Evolutionary conservation across 495 filamentous ascomycete genomes (phyloP), one percentile per base, ranked within the genome.

Genomic region (Cetradonia linearis): DNA sequence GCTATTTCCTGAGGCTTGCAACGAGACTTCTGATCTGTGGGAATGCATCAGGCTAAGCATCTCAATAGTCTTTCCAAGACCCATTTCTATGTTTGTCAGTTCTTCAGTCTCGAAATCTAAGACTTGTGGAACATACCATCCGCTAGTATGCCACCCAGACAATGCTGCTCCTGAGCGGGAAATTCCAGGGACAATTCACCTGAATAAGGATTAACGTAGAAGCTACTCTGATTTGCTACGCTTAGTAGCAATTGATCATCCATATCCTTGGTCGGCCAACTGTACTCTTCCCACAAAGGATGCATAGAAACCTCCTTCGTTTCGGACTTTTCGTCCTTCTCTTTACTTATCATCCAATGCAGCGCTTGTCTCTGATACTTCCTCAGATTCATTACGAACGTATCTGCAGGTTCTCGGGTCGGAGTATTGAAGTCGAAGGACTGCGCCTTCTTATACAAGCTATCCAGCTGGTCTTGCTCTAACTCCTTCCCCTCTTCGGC

Each of bases 161-260:
- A 98, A 70, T 92, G 88, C 63, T 97, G 93, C 62, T 97, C 88
- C 69, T 98, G 93, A 2, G 81, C 80, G 14, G 93, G 93, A 68
- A 97, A 98, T 4, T 91, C 81, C 1, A 97, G 73, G n/a, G 89
- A 94, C 44, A 98, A 73, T 64, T 97, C 93, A 18, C 94, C 93
- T 6, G 89, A 95, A 66, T 98, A 98, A 1, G 91, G 91, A 67
- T 97, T 97, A 64, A 96, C 85, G 67, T 96, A 98, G 69, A 98
- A 97, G 36, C 76, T 77, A 20, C 83, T 73, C 61, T 89, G 83
- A 18, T 77, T 79, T 10, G 77, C 72, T 20, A 91, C 77, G 23
- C 61, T 63, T 3, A 86, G 84, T 13, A 96, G 57, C 9, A 85
- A 80, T 52, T 87, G 80, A 63, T 90, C 89, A 59, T 97, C 89